phyloP scores from a whole-genome alignment of 1,284 basidiomycete genomes.

The Austroboletus niveus region DNA sequence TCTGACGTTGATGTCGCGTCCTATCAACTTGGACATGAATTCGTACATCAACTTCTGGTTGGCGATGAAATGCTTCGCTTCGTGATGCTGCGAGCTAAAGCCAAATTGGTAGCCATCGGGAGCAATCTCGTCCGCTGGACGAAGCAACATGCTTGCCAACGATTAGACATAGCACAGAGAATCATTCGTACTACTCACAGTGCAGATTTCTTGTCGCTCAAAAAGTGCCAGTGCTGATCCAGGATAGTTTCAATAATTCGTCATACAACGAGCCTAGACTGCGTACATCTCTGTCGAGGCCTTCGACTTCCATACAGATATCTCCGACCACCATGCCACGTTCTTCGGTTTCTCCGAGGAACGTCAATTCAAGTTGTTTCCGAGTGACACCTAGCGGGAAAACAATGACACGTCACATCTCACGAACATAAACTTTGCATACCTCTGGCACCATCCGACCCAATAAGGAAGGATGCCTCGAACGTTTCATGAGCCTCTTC shows the following conservation, averaged over 20 bases:
- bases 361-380: conserved; percentile 43
- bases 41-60: conserved; percentile 15
- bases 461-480: conserved; percentile 32
- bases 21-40: conserved; percentile 15
- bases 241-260: background rate
- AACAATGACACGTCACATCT: background rate
- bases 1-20: conserved; percentile 15
- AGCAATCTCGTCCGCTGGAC: conserved; percentile 13
- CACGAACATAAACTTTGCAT: background rate
- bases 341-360: conserved; percentile 43
- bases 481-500: conserved; percentile 18
- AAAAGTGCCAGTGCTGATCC: conserved; percentile 33
- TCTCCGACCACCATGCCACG: conserved; percentile 39
- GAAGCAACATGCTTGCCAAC: background rate
- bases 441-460: conserved; percentile 40
- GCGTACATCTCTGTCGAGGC: conserved; percentile 36
- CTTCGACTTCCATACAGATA: conserved; percentile 33
- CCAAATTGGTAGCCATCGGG: conserved; percentile 36
- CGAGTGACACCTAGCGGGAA: conserved; percentile 28
- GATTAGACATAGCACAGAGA: background rate
- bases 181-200: background rate
- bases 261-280: background rate
- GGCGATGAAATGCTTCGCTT: conserved; percentile 28
- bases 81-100: conserved; percentile 27
- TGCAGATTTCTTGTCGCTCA: conserved; percentile 9